Evolutionary conservation across 345 rosid species (phyloP), one percentile per base, ranked within the genome.

Genomic region (Hypericum androsaemum): DNA sequence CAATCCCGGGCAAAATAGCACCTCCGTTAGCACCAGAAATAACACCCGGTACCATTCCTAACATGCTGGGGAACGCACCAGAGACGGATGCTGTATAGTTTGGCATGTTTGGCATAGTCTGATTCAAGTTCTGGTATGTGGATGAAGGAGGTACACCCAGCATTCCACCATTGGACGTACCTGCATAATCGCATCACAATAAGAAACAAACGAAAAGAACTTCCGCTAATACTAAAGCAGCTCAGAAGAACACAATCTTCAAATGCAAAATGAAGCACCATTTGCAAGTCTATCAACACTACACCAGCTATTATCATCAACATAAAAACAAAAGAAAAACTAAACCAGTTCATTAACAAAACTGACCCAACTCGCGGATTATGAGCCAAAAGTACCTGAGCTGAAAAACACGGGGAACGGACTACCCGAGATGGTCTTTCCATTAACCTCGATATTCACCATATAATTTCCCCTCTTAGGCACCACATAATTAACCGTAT

Each of bases 71-170:
- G 64, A 85, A 85, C 37, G 98, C 80, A 16, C 96, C 96, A 3
- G 98, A 92, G 59, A 88, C 80, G n/a, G 90, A 88, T 9, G 86
- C 98, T 2, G 96, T 80, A 66, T 92, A 92, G 69, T 92, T 92
- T 28, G 98, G 98, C 98, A 92, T 92, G 77, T 88, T 92, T 10
- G 98, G 98, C 98, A 88, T 92, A 17, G 95, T 92, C 65, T 88
- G 98, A 61, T 92, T 92, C 59, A 88, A 68, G 63, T 73, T 92
- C 5, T 97, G 88, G 68, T 68, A 90, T 8, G 81, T 72, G 48
- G 94, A 70, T 35, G 80, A 54, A 61, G 94, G 88, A 51, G 94
- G 79, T 71, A 80, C 59, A 67, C 94, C 96, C 52, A 85, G 68
- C 14, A 88, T 32, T 41, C 97, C 95, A 16, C 85, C 84, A 11